Base-by-base conservation (phyloP, 306 rosid species). In the Astragalus membranaceus region DNA sequence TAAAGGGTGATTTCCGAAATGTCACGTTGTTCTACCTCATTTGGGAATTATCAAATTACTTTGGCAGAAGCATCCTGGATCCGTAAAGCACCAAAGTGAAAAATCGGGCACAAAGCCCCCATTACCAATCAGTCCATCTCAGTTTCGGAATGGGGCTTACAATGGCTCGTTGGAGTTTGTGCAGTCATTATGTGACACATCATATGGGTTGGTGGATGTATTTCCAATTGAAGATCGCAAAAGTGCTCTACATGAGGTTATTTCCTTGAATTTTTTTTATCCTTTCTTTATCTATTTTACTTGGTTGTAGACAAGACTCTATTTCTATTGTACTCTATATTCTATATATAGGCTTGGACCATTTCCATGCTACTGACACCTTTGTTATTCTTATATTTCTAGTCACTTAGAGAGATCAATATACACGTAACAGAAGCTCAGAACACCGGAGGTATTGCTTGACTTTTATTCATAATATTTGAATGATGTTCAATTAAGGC, bases 151-250 rank as follows among this genome's bases (percentile, higher is more conserved):
- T 83, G 96, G 99, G 67, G 92, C 99, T 73, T 95, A 94, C 78
- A 86, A 87, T 10, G 95, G 86, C 70, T 95, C 99, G 2, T 57
- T 95, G 83, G 96, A 95, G 71, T 89, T 95, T 67, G 99, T 95
- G 82, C 97, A 53, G 82, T 84, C 99, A 61, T 75, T 95, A 74
- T 95, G 99, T 60, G 99, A 95, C 63, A 95, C 91, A 16, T 95
- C 99, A 67, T 91, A 75, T 80, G 96, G 97, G 41, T 86, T 95
- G 82, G 97, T 95, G 83, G 99, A 95, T 80, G 85, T 95, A 77
- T 95, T 89, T 87, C 97, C 99, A 39, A 61, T 81, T 86, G 97
- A 95, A 82, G 99, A 91, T 85, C 99, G 99, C 74, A 95, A 91
- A 75, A 87, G 86, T 86, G 92, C 97, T 69, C 97, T 95, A 68